phyloP scores from a whole-genome alignment of 192 early-diverging fungal species.

The Rhizoclosmatium globosum region DNA sequence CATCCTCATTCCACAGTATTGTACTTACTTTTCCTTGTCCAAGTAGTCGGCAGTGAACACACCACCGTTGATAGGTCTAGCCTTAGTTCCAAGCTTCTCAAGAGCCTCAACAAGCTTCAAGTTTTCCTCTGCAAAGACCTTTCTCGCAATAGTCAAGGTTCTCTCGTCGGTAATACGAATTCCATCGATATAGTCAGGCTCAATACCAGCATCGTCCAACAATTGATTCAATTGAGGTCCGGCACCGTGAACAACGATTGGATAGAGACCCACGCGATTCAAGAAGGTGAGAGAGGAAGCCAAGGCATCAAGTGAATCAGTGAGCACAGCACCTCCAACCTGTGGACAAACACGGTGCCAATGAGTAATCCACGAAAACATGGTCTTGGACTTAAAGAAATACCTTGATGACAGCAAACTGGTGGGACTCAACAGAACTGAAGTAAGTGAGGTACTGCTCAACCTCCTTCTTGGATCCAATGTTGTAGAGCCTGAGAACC shows the following conservation, averaged over 20 bases:
- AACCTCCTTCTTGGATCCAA: conserved; percentile 98
- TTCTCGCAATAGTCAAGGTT: conserved; percentile 92
- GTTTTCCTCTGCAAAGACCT: conserved; percentile 95
- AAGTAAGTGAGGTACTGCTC: conserved; percentile 99
- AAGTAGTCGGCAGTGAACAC: conserved; percentile 97
- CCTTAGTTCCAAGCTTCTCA: conserved; percentile 92
- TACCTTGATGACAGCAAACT: conserved; percentile 99
- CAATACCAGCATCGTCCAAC: conserved; percentile 91
- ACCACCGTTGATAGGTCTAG: conserved; percentile 94
- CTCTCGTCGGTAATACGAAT: conserved; percentile 96
- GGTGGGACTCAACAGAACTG: conserved; percentile 97
- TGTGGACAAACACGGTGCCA: background rate
- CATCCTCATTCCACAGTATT: no score
- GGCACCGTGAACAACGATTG: conserved; percentile 97
- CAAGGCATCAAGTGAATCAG: conserved; percentile 93
- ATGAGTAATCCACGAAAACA: background rate
- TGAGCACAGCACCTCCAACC: conserved; percentile 58
- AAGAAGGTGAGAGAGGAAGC: conserved; percentile 96
- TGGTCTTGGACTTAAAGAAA: conserved; percentile 58
- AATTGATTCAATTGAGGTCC: conserved; percentile 95
- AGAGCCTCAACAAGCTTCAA: conserved; percentile 97
- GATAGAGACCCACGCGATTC: conserved; percentile 96
- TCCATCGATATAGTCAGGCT: conserved; percentile 96
- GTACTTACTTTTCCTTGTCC: conserved; percentile 78
- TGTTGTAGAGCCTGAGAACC: conserved; percentile 82